Conservation (phyloP, 148 eudicot genomes). For the Vaccinium darrowii region DNA sequence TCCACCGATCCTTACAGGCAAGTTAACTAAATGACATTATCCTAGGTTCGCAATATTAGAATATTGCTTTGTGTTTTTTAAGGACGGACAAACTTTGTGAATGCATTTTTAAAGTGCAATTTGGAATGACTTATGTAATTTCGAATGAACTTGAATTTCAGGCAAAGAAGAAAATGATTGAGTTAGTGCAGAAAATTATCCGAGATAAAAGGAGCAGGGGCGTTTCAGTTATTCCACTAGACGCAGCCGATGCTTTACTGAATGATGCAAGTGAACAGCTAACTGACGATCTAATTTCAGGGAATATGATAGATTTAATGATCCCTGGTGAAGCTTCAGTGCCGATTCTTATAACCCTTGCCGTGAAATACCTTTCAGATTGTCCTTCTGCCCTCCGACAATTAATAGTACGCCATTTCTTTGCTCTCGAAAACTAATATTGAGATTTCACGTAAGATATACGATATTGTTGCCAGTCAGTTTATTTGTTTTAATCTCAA, state of each 20-base stretch:
- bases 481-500: too few species aligned
- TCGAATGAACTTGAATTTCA: conserved; percentile 14
- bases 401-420: conserved; percentile 42
- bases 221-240: conserved; percentile 37
- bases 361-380: conserved; percentile 78
- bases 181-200: conserved; percentile 59
- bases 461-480: too few species aligned
- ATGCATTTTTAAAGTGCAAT: background rate
- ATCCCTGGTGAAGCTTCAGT: conserved; percentile 97
- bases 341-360: conserved; percentile 80
- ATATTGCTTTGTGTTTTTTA: background rate
- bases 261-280: conserved; percentile 62
- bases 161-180: conserved; percentile 88
- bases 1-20: conserved; percentile 79
- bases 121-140: background rate
- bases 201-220: conserved; percentile 38
- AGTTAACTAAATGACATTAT: background rate
- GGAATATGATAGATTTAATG: conserved; percentile 92
- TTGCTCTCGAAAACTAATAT: background rate
- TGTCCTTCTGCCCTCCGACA: conserved; percentile 69
- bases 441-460: too few species aligned
- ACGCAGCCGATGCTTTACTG: conserved; percentile 71
- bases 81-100: background rate
- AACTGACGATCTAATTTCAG: conserved; percentile 75
- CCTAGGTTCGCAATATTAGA: background rate